Conservation (phyloP, 2,329 filamentous ascomycete genomes). For the Diplodia sapinea region DNA sequence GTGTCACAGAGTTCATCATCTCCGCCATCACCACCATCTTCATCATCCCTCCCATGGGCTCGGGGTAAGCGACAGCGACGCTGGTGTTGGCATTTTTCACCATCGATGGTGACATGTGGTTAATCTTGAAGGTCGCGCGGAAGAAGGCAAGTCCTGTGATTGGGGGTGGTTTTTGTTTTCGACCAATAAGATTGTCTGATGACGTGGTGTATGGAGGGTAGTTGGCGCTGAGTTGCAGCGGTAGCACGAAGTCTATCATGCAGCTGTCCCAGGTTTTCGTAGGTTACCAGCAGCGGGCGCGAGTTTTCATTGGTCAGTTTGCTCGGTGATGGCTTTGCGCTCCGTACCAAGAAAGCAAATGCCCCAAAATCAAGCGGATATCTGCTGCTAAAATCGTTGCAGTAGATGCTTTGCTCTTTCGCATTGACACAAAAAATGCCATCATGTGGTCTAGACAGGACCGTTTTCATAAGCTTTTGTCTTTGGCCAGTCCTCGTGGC, state of each 20-base stretch:
- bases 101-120: slow-evolving; percentile 1
- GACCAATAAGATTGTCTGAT: too few species aligned
- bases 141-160: not conserved
- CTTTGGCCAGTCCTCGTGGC: not conserved
- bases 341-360: not conserved
- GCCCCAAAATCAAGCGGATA: not conserved
- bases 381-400: not conserved
- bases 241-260: not conserved
- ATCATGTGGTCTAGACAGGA: not conserved
- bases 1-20: not conserved
- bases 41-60: too few species aligned
- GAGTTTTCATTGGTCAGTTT: not conserved
- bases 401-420: not conserved
- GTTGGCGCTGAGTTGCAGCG: not conserved
- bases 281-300: not conserved
- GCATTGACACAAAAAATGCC: not conserved
- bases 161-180: not conserved
- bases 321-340: not conserved
- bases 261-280: not conserved
- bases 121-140: not conserved
- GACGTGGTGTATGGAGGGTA: not conserved
- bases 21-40: too few species aligned
- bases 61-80: not conserved
- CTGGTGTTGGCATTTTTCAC: slow-evolving; percentile 15
- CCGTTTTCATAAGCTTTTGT: not conserved